Evolutionary conservation across 768 basidiomycete genomes (phyloP).

Genomic region (Rhodotorula kratochvilovae): DNA sequence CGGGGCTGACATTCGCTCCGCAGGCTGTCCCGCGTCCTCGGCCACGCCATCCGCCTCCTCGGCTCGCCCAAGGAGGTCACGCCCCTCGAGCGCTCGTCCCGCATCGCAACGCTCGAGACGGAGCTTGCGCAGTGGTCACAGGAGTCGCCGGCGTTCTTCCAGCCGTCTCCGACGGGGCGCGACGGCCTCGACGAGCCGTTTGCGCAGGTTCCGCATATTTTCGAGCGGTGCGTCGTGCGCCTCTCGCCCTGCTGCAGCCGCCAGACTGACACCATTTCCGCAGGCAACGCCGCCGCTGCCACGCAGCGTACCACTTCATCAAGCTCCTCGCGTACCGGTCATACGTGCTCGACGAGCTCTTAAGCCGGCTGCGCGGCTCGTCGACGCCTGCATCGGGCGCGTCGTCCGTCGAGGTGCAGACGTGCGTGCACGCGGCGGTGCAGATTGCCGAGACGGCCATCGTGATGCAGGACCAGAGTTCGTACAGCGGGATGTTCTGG

Average conservation of each 20-base stretch:
- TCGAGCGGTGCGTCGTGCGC: background rate
- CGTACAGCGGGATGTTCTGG: background rate
- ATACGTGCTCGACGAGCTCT: background rate
- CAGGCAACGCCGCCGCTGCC: background rate
- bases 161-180: background rate
- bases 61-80: slow-evolving; percentile 1
- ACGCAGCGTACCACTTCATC: background rate
- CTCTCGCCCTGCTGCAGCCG: too few species aligned
- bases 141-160: slow-evolving; percentile 4
- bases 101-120: background rate
- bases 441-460: background rate
- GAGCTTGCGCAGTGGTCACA: background rate
- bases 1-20: too few species aligned
- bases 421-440: background rate
- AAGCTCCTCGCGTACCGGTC: background rate
- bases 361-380: background rate
- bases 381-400: background rate
- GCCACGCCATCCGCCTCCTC: background rate
- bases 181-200: background rate
- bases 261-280: background rate
- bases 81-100: background rate
- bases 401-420: background rate
- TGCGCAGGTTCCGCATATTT: slow-evolving; percentile 1
- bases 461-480: background rate
- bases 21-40: slow-evolving; percentile 1